Conservation (phyloP, 2,329 filamentous ascomycete genomes). For the Venturia carpophila region DNA sequence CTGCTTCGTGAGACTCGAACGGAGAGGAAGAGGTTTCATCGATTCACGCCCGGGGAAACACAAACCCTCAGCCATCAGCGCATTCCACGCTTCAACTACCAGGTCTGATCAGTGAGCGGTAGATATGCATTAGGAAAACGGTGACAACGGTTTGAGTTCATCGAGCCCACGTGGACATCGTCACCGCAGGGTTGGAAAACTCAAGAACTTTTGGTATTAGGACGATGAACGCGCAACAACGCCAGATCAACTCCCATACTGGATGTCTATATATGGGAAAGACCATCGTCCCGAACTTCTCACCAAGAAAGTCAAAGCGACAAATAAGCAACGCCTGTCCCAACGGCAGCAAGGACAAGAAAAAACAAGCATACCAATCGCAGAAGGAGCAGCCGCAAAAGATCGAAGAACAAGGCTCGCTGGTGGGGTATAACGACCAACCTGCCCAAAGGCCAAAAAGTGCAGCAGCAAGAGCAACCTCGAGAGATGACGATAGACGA, state of each 20-base stretch:
- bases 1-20: no score
- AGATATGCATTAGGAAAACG: no score
- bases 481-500: background rate
- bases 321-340: background rate
- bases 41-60: no score
- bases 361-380: background rate
- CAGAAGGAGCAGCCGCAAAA: background rate
- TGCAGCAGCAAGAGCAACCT: background rate
- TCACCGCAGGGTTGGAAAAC: no score
- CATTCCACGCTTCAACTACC: background rate
- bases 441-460: background rate
- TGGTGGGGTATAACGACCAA: background rate
- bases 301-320: background rate
- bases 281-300: background rate
- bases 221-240: background rate
- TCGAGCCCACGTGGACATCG: no score
- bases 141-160: no score
- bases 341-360: background rate
- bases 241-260: background rate
- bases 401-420: background rate
- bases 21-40: no score
- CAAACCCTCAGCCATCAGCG: no score
- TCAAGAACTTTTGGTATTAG: background rate
- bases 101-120: no score
- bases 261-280: background rate